phyloP scores from a whole-genome alignment of 495 filamentous ascomycete genomes.

The Apodospora peruviana region DNA sequence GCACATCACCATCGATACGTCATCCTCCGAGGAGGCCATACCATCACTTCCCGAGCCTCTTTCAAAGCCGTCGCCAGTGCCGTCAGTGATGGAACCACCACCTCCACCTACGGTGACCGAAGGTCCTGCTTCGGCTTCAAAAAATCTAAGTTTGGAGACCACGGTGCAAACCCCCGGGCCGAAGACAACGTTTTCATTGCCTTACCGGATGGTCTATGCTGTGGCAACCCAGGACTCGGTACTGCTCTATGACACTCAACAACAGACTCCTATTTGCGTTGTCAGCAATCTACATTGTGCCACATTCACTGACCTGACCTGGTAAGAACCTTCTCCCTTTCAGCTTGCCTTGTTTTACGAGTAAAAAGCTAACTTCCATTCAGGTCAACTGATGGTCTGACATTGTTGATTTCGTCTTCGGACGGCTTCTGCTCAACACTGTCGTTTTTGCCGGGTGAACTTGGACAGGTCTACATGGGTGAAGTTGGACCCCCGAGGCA shows the following conservation, averaged over 20 bases:
- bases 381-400: slow-evolving; percentile 90
- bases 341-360: background rate
- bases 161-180: slow-evolving; percentile 47
- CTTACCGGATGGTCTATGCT: slow-evolving; percentile 93
- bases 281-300: slow-evolving; percentile 97
- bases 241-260: slow-evolving; percentile 96
- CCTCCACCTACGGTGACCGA: slow-evolving; percentile 50
- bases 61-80: slow-evolving; percentile 48
- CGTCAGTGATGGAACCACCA: slow-evolving; percentile 82
- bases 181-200: slow-evolving; percentile 70
- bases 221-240: slow-evolving; percentile 97
- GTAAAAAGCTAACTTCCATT: slow-evolving; percentile 22
- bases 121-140: slow-evolving; percentile 35
- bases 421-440: slow-evolving; percentile 96
- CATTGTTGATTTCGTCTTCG: slow-evolving; percentile 90
- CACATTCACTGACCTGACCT: slow-evolving; percentile 93
- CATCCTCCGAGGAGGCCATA: slow-evolving; percentile 78
- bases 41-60: slow-evolving; percentile 77
- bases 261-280: slow-evolving; percentile 83
- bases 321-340: slow-evolving; percentile 50
- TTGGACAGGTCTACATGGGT: slow-evolving; percentile 80
- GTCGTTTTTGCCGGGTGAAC: slow-evolving; percentile 75
- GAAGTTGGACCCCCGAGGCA: slow-evolving; percentile 51
- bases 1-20: slow-evolving; percentile 90
- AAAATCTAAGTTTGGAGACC: slow-evolving; percentile 48